Percentiles rank a stretch among this genome's conserved stretches.
Conservation (phyloP, 2,329 filamentous ascomycete species). For the Ceratocystiopsis minuta region DNA sequence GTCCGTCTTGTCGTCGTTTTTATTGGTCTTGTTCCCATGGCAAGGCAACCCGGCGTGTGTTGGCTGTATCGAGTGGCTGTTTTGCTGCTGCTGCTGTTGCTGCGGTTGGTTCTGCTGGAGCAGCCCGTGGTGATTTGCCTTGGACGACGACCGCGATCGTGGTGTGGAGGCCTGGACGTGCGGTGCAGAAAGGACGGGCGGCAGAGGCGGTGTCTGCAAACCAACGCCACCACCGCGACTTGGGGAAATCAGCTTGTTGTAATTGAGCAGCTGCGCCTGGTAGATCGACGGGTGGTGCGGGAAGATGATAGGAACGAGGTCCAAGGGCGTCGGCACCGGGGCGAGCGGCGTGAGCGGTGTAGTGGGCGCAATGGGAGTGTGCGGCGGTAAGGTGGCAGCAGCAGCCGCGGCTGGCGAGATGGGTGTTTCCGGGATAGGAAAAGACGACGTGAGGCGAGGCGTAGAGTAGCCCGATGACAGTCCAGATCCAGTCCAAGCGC, state of each 20-base stretch:
- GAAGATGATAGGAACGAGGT: slow-evolving; percentile 38
- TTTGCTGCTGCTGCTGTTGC: slow-evolving; percentile 24
- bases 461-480: slow-evolving; percentile 13
- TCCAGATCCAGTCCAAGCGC: slow-evolving; percentile 21
- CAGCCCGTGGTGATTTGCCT: slow-evolving; percentile 31
- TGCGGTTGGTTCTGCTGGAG: slow-evolving; percentile 16
- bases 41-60: slow-evolving; percentile 21
- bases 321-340: slow-evolving; percentile 16
- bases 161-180: slow-evolving; percentile 34
- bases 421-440: slow-evolving; percentile 10
- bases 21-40: slow-evolving; percentile 46
- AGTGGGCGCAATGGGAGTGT: background rate
- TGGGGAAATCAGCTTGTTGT: slow-evolving; percentile 46
- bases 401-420: slow-evolving; percentile 7
- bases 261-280: slow-evolving; percentile 44
- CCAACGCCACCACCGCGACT: slow-evolving; percentile 32
- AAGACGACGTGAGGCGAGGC: slow-evolving; percentile 8
- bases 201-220: slow-evolving; percentile 36
- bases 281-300: slow-evolving; percentile 42
- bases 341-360: background rate
- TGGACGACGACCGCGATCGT: slow-evolving; percentile 40
- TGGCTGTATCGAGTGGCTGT: slow-evolving; percentile 12
- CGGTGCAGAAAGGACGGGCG: slow-evolving; percentile 35
- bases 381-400: slow-evolving; percentile 6
- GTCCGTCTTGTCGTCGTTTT: slow-evolving; percentile 39